Conservation (phyloP, 179 eudicot genomes). For the Nepenthes alata region DNA sequence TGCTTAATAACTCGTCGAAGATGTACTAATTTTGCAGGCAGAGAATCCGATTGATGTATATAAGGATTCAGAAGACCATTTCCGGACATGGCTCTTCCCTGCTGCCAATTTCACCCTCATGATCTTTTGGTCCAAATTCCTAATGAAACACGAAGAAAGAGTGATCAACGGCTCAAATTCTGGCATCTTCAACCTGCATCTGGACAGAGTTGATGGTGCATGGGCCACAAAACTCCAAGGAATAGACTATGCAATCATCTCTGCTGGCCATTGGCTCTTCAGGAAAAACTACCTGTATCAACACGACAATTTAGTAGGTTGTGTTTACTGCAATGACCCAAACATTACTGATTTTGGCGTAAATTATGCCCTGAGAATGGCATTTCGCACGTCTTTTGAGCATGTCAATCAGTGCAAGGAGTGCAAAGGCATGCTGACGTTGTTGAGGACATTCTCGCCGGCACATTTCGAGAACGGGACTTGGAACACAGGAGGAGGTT, state of each 20-base stretch:
- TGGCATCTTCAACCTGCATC: slow-evolving; percentile 41
- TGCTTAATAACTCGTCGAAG: no score
- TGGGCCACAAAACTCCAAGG: slow-evolving; percentile 37
- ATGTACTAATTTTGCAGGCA: slow-evolving; percentile 25
- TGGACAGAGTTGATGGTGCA: slow-evolving; percentile 32
- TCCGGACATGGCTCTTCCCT: slow-evolving; percentile 52
- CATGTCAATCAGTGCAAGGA: slow-evolving; percentile 25
- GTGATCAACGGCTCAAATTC: slow-evolving; percentile 37
- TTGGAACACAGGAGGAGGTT: slow-evolving; percentile 54
- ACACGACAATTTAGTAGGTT: slow-evolving; percentile 27
- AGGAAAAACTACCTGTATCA: slow-evolving; percentile 34
- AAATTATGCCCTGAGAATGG: slow-evolving; percentile 26
- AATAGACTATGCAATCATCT: slow-evolving; percentile 38
- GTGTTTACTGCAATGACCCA: slow-evolving; percentile 43
- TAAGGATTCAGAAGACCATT: slow-evolving; percentile 43
- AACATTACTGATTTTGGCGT: slow-evolving; percentile 24
- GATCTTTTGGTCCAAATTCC: slow-evolving; percentile 47
- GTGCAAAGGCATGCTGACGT: slow-evolving; percentile 22
- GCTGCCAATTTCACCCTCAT: slow-evolving; percentile 45
- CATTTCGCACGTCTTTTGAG: slow-evolving; percentile 32
- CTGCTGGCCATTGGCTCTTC: slow-evolving; percentile 62
- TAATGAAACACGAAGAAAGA: slow-evolving; percentile 31
- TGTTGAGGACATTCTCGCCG: slow-evolving; percentile 62
- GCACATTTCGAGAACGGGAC: slow-evolving; percentile 59
- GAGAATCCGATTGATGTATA: slow-evolving; percentile 36